phyloP scores from a whole-genome alignment of 352 stramenopile genomes.

The Pythium grandisporangium region DNA sequence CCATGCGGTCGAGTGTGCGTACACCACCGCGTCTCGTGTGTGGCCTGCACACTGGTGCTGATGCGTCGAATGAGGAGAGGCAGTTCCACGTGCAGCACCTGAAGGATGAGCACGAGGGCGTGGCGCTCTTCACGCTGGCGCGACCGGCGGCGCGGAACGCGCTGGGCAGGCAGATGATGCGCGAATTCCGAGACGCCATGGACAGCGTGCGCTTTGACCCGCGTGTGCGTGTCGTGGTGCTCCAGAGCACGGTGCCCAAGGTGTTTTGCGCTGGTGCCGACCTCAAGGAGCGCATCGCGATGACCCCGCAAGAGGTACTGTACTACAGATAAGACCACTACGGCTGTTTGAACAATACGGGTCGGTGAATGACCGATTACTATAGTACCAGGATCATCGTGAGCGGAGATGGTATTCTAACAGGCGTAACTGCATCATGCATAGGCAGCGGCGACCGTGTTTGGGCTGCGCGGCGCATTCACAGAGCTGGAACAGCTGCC shows the following conservation, averaged over 20 bases:
- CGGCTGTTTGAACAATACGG: no score
- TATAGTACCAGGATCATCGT: no score
- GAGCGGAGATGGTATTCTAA: no score
- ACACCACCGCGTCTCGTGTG: slow-evolving; percentile 44
- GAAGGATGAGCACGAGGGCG: slow-evolving; percentile 32
- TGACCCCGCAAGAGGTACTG: slow-evolving; percentile 84
- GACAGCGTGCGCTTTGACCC: slow-evolving; percentile 20
- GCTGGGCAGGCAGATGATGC: slow-evolving; percentile 74
- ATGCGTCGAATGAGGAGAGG: no score
- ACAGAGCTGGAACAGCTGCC: slow-evolving; percentile 80
- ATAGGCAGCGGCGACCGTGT: slow-evolving; percentile 56
- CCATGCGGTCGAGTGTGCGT: slow-evolving; percentile 89
- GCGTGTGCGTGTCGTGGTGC: slow-evolving; percentile 49
- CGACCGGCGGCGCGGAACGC: slow-evolving; percentile 68
- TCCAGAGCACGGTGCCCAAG: slow-evolving; percentile 61
- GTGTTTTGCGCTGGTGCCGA: slow-evolving; percentile 89
- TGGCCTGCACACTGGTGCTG: no score
- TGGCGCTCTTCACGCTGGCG: slow-evolving; percentile 63
- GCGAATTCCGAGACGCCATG: slow-evolving; percentile 22
- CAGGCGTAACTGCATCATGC: no score
- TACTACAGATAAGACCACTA: no score
- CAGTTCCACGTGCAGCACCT: slow-evolving; percentile 63
- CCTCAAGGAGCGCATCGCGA: slow-evolving; percentile 84
- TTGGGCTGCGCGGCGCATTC: slow-evolving; percentile 70
- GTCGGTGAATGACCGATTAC: no score